Evolutionary conservation across 208 protist genomes (phyloP).

Genomic region (Trypanosoma theileri): DNA sequence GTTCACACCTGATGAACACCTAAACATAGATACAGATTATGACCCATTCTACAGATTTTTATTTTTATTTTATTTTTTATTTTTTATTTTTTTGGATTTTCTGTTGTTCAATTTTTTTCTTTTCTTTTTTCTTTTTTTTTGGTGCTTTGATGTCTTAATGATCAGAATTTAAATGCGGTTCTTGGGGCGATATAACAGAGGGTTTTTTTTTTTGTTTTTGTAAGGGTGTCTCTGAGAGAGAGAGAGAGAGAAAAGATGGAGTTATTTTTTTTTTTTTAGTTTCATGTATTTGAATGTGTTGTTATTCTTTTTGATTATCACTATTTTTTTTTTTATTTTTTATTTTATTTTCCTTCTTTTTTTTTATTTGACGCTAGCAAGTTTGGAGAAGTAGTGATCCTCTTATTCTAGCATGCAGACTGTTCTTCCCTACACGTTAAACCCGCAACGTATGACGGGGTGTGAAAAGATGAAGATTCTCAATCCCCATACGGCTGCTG

Average conservation of each 20-base stretch:
- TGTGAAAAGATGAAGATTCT: conserved; percentile 80
- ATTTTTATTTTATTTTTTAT: conserved; percentile 21
- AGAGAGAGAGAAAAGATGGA: too few relatives aligned
- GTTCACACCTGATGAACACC: conserved; percentile 8
- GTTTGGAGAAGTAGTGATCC: background rate
- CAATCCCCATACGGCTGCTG: conserved; percentile 60
- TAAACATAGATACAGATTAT: background rate
- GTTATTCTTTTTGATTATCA: conserved; percentile 1
- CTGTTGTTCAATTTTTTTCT: background rate
- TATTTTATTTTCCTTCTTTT: conserved; percentile 16
- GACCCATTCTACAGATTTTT: background rate
- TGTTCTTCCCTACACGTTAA: conserved; percentile 83
- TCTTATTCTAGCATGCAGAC: conserved; percentile 52
- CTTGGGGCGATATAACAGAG: too few relatives aligned
- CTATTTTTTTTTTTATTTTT: conserved; percentile 10
- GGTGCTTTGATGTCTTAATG: background rate
- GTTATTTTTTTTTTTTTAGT: too few relatives aligned
- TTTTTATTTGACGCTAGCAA: conserved; percentile 7
- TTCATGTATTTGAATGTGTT: background rate
- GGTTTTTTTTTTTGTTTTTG: too few relatives aligned
- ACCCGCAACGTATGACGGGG: conserved; percentile 72
- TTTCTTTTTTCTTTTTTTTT: conserved; percentile 17
- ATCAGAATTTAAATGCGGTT: background rate
- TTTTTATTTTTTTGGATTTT: conserved; percentile 15
- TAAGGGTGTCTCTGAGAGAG: too few relatives aligned